These are phyloP conservation scores for Monosporascus sp. DNA, from an alignment of 2,329 filamentous ascomycete genomes.

Conservation along the genomic window DNA sequence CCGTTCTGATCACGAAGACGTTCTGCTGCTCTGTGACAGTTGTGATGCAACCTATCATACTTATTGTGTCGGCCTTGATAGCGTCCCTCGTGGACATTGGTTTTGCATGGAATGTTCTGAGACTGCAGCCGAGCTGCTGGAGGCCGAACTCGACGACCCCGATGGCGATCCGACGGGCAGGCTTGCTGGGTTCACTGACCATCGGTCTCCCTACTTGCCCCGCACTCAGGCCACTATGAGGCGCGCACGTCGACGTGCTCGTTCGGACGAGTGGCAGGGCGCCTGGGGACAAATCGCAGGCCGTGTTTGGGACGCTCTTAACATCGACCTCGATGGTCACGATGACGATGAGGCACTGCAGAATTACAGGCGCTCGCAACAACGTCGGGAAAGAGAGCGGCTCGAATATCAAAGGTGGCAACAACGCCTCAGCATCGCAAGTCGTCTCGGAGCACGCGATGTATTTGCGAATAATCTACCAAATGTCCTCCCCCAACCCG, in stretches of 20 bases:
- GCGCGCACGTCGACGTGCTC: conserved; percentile 53
- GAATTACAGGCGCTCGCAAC: conserved; percentile 48
- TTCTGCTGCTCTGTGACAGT: conserved; percentile 83
- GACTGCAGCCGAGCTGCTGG: conserved; percentile 40
- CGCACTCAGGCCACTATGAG: conserved; percentile 56
- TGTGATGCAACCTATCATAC: conserved; percentile 90
- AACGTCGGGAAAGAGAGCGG: conserved; percentile 45
- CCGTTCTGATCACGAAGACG: conserved; percentile 72
- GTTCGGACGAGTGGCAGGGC: conserved; percentile 81
- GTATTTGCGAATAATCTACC: conserved; percentile 62
- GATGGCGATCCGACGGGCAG: conserved; percentile 12
- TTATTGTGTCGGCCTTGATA: conserved; percentile 79
- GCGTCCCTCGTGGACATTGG: conserved; percentile 74
- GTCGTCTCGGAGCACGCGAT: conserved; percentile 68
- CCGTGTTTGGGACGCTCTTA: conserved; percentile 60
- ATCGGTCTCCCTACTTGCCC: conserved; percentile 36
- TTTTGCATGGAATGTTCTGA: conserved; percentile 77
- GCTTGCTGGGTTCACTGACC: conserved; percentile 18
- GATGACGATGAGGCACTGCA: conserved; percentile 64
- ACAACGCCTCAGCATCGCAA: conserved; percentile 75
- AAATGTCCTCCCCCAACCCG: conserved; percentile 52
- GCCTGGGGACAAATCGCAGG: conserved; percentile 67
- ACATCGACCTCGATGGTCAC: conserved; percentile 78
- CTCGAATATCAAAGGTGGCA: conserved; percentile 71
- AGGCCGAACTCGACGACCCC: conserved; percentile 29